Evolutionary conservation across 495 filamentous ascomycete genomes (phyloP).

Genomic region (Lindgomyces ingoldianus): DNA sequence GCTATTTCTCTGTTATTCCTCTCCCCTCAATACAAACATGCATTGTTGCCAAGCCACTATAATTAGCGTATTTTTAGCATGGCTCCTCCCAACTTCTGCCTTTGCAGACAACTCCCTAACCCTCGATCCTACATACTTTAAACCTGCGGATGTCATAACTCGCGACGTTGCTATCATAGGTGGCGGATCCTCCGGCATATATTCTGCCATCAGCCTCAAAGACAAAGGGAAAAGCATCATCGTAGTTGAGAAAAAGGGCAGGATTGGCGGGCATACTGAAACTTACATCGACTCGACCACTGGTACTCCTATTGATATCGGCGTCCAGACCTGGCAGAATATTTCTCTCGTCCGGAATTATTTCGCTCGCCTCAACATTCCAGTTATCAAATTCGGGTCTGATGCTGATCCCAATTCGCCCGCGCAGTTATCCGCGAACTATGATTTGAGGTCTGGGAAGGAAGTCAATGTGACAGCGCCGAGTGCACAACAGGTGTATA

Average conservation of each 20-base stretch:
- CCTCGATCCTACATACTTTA: not conserved
- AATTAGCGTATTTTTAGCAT: too few species aligned
- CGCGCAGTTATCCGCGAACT: not conserved
- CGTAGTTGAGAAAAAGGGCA: slow-evolving; percentile 48
- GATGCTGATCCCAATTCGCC: too few species aligned
- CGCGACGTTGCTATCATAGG: slow-evolving; percentile 53
- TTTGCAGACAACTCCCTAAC: not conserved
- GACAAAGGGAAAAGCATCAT: slow-evolving; percentile 49
- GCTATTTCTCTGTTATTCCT: too few species aligned
- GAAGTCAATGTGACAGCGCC: slow-evolving; percentile 1
- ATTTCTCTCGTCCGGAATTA: slow-evolving; percentile 44
- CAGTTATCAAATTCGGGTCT: not conserved
- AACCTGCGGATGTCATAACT: slow-evolving; percentile 20
- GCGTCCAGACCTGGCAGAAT: slow-evolving; percentile 49
- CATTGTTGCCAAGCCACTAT: too few species aligned
- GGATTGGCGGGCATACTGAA: slow-evolving; percentile 50
- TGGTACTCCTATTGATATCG: slow-evolving; percentile 49
- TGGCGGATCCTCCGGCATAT: slow-evolving; percentile 53
- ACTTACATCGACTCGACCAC: slow-evolving; percentile 51
- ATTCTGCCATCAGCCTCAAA: slow-evolving; percentile 51
- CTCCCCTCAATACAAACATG: too few species aligned
- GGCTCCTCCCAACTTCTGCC: not conserved
- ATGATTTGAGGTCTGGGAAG: slow-evolving; percentile 40
- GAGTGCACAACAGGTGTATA: slow-evolving; percentile 30
- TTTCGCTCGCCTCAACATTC: slow-evolving; percentile 44